Evolutionary conservation across 2,329 filamentous ascomycete genomes (phyloP).

Genomic region (Scytalidium sp.): DNA sequence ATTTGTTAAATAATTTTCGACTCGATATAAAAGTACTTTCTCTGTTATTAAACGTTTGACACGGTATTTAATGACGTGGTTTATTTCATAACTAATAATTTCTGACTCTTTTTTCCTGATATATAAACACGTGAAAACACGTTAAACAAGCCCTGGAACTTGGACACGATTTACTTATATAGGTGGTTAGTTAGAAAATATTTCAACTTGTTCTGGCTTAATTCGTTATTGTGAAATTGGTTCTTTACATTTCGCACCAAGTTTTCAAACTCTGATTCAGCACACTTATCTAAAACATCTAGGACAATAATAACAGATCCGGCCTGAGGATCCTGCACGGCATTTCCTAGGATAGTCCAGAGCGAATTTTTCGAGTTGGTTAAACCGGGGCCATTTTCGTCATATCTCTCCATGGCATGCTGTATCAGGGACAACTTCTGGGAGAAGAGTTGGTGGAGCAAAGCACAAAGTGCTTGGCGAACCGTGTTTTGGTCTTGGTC

Average conservation of each 20-base stretch:
- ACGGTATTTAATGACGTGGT: conserved; percentile 4
- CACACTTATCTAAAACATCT: conserved; percentile 37
- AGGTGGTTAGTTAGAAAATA: conserved; percentile 19
- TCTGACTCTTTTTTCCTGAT: conserved; percentile 7
- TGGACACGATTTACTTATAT: conserved; percentile 3
- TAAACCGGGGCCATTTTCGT: conserved; percentile 24
- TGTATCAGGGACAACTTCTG: conserved; percentile 27
- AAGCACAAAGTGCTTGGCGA: conserved; percentile 33
- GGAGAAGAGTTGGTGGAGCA: conserved; percentile 37
- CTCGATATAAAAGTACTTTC: background rate
- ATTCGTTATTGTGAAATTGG: background rate
- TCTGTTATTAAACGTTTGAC: conserved; percentile 1
- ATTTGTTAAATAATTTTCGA: background rate
- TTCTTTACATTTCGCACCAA: background rate
- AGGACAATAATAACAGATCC: conserved; percentile 32
- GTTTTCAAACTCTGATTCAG: conserved; percentile 12
- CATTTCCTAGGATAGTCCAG: conserved; percentile 31
- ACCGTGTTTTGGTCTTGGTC: conserved; percentile 33
- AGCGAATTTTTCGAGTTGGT: conserved; percentile 20
- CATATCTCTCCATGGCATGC: conserved; percentile 27
- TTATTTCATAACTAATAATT: conserved; percentile 7
- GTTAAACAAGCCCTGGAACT: background rate
- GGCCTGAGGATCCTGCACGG: conserved; percentile 21
- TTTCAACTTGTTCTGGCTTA: conserved; percentile 17
- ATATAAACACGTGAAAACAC: background rate